These are phyloP conservation scores for Lentinula lateritia DNA, from an alignment of 768 basidiomycete species.

Conservation along the genomic window DNA sequence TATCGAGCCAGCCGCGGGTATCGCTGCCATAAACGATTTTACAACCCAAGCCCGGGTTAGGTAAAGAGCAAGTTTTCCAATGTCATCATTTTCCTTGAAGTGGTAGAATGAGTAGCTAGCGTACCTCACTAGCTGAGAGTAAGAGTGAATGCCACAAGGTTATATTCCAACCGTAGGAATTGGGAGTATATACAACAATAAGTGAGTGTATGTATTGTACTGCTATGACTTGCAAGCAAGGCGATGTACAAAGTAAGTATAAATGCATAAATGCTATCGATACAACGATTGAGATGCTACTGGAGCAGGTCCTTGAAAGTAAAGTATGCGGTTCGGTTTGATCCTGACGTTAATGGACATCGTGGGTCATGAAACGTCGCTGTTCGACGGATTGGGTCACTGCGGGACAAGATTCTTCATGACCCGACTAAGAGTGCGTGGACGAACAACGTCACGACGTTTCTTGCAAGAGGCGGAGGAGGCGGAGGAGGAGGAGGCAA, in stretches of 20 bases:
- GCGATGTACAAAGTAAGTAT: background rate
- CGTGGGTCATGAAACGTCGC: background rate
- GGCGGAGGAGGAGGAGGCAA: background rate
- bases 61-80: too few relatives aligned
- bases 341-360: background rate
- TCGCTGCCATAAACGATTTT: too few relatives aligned
- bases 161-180: too few relatives aligned
- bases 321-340: background rate
- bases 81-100: too few relatives aligned
- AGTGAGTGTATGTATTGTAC: too few relatives aligned
- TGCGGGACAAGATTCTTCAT: background rate
- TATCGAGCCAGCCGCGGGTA: too few relatives aligned
- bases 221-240: background rate
- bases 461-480: background rate
- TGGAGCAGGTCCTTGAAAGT: too few relatives aligned
- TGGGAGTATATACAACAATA: too few relatives aligned
- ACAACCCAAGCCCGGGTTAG: too few relatives aligned
- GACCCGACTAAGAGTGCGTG: background rate
- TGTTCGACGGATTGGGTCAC: background rate
- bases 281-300: background rate
- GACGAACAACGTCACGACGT: background rate
- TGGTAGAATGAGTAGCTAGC: too few relatives aligned
- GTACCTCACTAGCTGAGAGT: too few relatives aligned
- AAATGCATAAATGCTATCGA: constrained; percentile 3
- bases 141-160: too few relatives aligned